Evolutionary conservation across 805 yeast species (phyloP), one percentile per base, ranked within the genome.

Genomic region (Candida yuanshanica): DNA sequence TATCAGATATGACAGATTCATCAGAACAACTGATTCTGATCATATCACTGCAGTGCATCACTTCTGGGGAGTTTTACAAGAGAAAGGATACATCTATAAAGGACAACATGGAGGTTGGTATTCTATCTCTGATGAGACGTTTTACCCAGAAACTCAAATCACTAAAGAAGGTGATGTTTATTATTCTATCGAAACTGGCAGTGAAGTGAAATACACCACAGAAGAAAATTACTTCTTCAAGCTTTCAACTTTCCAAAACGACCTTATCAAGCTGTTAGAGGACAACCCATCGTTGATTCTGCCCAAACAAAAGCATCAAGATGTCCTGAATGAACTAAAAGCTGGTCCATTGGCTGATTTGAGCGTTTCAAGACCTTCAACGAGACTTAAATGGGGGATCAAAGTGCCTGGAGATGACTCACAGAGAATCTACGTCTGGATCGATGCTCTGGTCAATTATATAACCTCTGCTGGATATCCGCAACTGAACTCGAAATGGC

Each of bases 101-200:
- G 96, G 95, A 7, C 66, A 73, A 23, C 99, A 93, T 59, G 63
- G 75, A 37, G 99, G 99, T 2, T 93, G 98, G 98, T 93, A 93
- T 58, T 86, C 95, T 7, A 68, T 91, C 7, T 83, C 95, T 37
- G 99, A 93, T 57, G 99, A 93, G 63, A 83, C 96, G 2, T 93
- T 93, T 55, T 91, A 87, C 53, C 85, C 98, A 0, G 95, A 82
- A 46, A 63, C 77, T 2, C 95, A 89, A 59, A 78, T 87, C 20
- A 60, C 59, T 44, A 56, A 59, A 14, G 49, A 52, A 12, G 55
- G 69, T 48, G 68, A 65, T 5, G 45, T 53, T 23, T 57, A 55
- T 66, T 59, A 70, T 26, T 68, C 83, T 7, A 75, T 70, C 23
- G 97, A 90, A 53, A 77, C 96, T 0, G 78, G 83, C 6, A 82